Evolutionary conservation across 1,284 basidiomycete species (phyloP).

Genomic region (Fomitopsis pinicola): DNA sequence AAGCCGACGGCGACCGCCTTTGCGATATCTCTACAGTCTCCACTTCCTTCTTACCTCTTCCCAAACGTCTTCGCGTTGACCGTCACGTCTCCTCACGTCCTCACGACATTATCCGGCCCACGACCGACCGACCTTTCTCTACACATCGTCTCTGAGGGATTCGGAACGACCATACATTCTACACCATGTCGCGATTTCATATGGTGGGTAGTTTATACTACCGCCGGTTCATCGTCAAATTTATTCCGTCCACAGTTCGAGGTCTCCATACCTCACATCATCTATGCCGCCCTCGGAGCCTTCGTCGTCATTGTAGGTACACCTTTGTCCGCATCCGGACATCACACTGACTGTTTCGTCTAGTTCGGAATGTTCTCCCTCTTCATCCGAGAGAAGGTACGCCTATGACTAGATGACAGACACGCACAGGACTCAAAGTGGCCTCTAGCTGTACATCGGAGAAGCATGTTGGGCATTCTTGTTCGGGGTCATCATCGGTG

Average conservation of each 20-base stretch:
- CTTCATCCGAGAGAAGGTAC: slow-evolving; percentile 84
- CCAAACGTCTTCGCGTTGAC: background rate
- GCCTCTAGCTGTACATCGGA: slow-evolving; percentile 78
- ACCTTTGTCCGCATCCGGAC: slow-evolving; percentile 44
- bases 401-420: slow-evolving; percentile 8
- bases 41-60: background rate
- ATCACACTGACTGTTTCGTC: slow-evolving; percentile 4
- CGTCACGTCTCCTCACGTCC: background rate
- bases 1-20: background rate
- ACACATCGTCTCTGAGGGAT: background rate
- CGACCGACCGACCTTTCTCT: background rate
- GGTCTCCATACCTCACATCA: slow-evolving; percentile 65
- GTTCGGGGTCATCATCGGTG: slow-evolving; percentile 89
- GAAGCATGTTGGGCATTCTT: slow-evolving; percentile 96
- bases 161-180: background rate
- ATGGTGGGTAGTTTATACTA: slow-evolving; percentile 13
- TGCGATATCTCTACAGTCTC: background rate
- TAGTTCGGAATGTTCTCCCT: slow-evolving; percentile 95
- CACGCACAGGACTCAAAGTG: background rate
- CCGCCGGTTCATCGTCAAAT: background rate
- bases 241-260: slow-evolving; percentile 48
- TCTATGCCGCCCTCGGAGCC: slow-evolving; percentile 81
- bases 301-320: slow-evolving; percentile 73
- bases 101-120: background rate
- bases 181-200: slow-evolving; percentile 19